Evolutionary conservation across 2,329 filamentous ascomycete genomes (phyloP).

Genomic region (Sarocladiaceae sp.): DNA sequence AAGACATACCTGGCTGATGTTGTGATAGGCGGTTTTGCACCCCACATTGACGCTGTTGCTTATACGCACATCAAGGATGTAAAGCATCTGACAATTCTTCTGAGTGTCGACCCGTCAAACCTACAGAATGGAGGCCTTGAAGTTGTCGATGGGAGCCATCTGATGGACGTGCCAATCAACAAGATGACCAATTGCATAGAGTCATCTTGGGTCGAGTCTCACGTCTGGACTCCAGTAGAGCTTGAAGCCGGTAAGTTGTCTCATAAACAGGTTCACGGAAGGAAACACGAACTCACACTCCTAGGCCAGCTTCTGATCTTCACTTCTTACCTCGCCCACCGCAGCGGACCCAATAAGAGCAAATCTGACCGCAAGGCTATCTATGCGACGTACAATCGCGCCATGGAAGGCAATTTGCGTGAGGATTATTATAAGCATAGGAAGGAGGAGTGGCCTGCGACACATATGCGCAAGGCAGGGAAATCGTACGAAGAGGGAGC

Average conservation of each 20-base stretch:
- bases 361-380: conserved; percentile 15
- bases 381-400: conserved; percentile 18
- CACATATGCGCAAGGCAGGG: conserved; percentile 16
- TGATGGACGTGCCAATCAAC: conserved; percentile 14
- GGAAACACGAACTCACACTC: no score
- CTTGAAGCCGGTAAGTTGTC: conserved; percentile 15
- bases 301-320: conserved; percentile 16
- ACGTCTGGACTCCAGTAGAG: conserved; percentile 15
- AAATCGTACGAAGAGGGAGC: conserved; percentile 14
- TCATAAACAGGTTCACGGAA: no score
- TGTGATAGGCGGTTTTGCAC: conserved; percentile 16
- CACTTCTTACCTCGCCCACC: conserved; percentile 16
- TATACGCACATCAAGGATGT: conserved; percentile 17
- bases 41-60: conserved; percentile 18
- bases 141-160: conserved; percentile 15
- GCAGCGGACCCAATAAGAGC: conserved; percentile 15
- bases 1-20: not conserved
- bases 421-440: conserved; percentile 16
- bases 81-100: conserved; percentile 16
- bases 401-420: conserved; percentile 15
- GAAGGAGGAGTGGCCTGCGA: conserved; percentile 15
- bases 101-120: conserved; percentile 16
- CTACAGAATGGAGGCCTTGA: conserved; percentile 16
- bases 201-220: conserved; percentile 12
- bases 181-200: conserved; percentile 15